Conservation (phyloP, 192 early-diverging fungal genomes). For the Cetraspora pellucida region DNA sequence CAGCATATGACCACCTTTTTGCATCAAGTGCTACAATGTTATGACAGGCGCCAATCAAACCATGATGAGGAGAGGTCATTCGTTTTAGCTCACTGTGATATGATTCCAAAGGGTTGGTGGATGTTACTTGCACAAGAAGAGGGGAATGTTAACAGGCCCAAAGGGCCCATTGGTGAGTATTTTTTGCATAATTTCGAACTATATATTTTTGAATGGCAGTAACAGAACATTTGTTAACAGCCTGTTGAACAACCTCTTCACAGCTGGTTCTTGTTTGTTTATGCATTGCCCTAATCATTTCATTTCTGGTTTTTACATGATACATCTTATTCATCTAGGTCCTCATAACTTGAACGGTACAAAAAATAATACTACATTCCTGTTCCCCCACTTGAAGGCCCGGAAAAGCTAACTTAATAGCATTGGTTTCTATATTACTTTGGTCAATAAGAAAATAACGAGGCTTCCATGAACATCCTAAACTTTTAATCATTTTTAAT, state of each 20-base stretch:
- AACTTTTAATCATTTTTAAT: conserved; percentile 24
- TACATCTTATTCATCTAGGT: conserved; percentile 30
- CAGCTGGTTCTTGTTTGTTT: conserved; percentile 19
- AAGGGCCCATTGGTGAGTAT: no score
- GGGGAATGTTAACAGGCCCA: conserved; percentile 29
- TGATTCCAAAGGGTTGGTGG: conserved; percentile 19
- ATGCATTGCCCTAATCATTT: conserved; percentile 21
- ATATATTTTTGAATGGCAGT: conserved; percentile 9
- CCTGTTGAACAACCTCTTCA: conserved; percentile 6
- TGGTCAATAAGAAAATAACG: conserved; percentile 31
- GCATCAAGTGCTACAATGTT: neutral
- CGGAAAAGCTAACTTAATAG: conserved; percentile 31
- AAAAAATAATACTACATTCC: conserved; percentile 31
- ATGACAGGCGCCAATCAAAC: conserved; percentile 13
- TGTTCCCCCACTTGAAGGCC: conserved; percentile 2
- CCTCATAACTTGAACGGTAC: conserved; percentile 34
- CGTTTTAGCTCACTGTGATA: conserved; percentile 29
- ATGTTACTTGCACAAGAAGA: conserved; percentile 32
- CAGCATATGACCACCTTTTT: conserved; percentile 1
- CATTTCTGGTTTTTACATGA: conserved; percentile 1
- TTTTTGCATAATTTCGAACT: conserved; percentile 23
- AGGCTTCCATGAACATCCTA: conserved; percentile 7
- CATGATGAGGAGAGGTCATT: neutral
- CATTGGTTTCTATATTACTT: conserved; percentile 11
- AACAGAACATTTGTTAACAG: conserved; percentile 22